A percentile compares a stretch with the other conserved stretches of the same genome.
These are phyloP conservation scores for Aspergillus quadricinctus DNA, from an alignment of 2,329 filamentous ascomycete species.

Conservation along the genomic window DNA sequence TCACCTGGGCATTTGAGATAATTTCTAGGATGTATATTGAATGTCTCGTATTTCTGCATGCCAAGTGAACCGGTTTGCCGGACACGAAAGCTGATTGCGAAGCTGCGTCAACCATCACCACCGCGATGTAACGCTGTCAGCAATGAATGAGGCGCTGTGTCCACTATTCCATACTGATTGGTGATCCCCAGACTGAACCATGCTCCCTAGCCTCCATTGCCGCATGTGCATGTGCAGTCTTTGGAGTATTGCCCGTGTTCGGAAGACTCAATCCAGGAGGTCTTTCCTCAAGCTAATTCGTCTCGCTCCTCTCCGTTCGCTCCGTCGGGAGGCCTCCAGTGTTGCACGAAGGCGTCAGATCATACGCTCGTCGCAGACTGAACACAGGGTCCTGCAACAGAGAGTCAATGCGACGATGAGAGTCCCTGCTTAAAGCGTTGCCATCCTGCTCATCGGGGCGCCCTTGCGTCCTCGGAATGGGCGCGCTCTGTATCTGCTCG, in stretches of 20 bases:
- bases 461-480: no score
- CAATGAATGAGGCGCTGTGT: background rate
- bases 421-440: no score
- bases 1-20: background rate
- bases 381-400: conserved; percentile 17
- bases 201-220: no score
- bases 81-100: background rate
- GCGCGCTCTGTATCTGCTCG: no score
- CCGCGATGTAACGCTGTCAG: background rate
- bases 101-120: background rate
- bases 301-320: conserved; percentile 18
- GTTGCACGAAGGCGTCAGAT: conserved; percentile 19
- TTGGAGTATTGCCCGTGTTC: no score
- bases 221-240: no score
- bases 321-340: conserved; percentile 17
- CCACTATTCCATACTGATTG: background rate
- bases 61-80: background rate
- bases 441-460: no score
- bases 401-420: conserved; percentile 25
- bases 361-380: conserved; percentile 14
- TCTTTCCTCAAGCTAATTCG: no score
- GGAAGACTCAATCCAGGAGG: no score
- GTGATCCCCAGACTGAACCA: background rate
- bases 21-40: background rate
- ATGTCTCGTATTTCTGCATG: background rate